A percentile compares a stretch with the other conserved stretches of the same genome.
These are phyloP conservation scores for Kwoniella heveanensis DNA, from an alignment of 768 basidiomycete genomes.

Conservation along the genomic window DNA sequence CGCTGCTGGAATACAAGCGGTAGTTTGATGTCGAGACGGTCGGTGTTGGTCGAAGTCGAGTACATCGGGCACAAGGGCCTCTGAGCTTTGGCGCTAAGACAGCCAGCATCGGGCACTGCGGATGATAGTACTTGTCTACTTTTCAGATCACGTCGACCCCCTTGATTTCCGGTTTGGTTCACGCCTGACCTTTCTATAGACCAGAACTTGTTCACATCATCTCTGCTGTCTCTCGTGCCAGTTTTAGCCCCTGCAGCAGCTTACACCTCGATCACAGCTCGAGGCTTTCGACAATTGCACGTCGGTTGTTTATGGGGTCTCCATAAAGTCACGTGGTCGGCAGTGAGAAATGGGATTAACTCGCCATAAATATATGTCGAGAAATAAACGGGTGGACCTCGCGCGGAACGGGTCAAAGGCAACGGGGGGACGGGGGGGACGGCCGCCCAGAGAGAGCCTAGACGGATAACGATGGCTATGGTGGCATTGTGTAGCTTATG, in stretches of 20 bases:
- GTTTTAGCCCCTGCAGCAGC: no score
- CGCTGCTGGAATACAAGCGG: not conserved
- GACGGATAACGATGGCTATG: not conserved
- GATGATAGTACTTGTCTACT: no score
- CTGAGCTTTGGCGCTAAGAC: not conserved
- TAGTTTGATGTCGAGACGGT: not conserved
- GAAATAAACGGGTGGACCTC: conserved; percentile 16
- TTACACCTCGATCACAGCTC: no score
- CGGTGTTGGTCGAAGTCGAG: not conserved
- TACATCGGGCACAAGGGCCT: not conserved
- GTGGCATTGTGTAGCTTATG: not conserved
- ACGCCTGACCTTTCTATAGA: no score
- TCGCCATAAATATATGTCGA: conserved; percentile 2
- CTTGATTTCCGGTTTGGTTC: no score
- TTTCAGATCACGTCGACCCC: no score
- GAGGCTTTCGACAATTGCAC: not conserved
- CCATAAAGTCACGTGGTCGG: not conserved
- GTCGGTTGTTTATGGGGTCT: not conserved
- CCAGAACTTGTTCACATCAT: no score
- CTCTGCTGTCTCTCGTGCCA: no score
- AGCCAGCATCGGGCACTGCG: no score
- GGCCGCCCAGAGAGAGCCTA: not conserved
- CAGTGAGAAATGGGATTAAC: conserved; percentile 16
- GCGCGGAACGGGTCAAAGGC: not conserved
- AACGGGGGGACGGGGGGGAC: not conserved